Evolutionary conservation across 2,329 filamentous ascomycete genomes (phyloP).

Genomic region (Orbilia oligospora): DNA sequence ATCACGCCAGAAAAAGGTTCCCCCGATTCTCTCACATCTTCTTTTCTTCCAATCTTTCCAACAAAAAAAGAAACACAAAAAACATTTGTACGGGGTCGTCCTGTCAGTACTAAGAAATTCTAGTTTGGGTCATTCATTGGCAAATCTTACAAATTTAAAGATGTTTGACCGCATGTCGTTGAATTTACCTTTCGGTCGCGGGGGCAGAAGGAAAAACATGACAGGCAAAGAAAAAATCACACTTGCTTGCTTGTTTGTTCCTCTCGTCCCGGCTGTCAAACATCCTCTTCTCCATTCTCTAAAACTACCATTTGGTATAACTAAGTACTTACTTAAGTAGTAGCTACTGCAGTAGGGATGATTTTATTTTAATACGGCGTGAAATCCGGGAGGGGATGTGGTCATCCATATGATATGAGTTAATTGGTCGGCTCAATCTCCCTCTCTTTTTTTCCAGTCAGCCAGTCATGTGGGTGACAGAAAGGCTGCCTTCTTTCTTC

Average conservation of each 20-base stretch:
- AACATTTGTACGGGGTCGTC: too few relatives aligned
- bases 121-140: too few relatives aligned
- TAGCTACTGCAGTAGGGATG: too few relatives aligned
- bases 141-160: not conserved
- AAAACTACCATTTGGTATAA: too few relatives aligned
- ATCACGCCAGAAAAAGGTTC: too few relatives aligned
- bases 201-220: not conserved
- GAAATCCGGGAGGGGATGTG: too few relatives aligned
- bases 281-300: too few relatives aligned
- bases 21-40: not conserved
- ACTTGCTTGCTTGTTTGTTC: not conserved
- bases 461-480: too few relatives aligned
- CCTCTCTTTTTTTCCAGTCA: not conserved
- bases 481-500: not conserved
- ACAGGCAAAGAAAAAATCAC: not conserved
- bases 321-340: too few relatives aligned
- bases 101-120: too few relatives aligned
- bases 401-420: not conserved
- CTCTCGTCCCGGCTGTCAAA: not conserved
- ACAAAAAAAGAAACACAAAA: not conserved
- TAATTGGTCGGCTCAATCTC: not conserved
- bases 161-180: slow-evolving; percentile 58
- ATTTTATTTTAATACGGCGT: too few relatives aligned
- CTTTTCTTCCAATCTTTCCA: too few relatives aligned
- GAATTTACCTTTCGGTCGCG: slow-evolving; percentile 48